Percentiles rank a stretch among this genome's conserved stretches.
These are phyloP conservation scores for Tricholoma furcatifolium DNA, from an alignment of 768 basidiomycete species.

Conservation along the genomic window DNA sequence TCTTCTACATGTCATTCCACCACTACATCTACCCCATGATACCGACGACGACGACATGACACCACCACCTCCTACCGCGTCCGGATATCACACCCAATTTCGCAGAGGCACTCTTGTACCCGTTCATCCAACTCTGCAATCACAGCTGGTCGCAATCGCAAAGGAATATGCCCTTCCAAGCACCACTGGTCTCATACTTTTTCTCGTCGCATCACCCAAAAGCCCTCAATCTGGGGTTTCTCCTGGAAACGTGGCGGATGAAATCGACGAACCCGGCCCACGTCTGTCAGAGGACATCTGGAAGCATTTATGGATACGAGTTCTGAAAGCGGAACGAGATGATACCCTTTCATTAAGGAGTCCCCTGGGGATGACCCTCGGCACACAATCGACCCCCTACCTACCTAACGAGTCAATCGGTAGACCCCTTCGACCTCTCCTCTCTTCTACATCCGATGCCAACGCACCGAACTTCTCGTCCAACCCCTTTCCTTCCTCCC, in stretches of 20 bases:
- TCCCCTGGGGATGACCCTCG: conserved; percentile 41
- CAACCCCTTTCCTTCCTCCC: conserved; percentile 43
- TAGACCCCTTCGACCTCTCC: conserved; percentile 42
- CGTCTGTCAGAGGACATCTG: conserved; percentile 85
- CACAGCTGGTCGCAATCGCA: conserved; percentile 84
- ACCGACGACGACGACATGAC: conserved; percentile 47
- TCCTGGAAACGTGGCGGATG: conserved; percentile 22
- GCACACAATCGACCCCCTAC: conserved; percentile 40
- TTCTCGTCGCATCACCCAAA: conserved; percentile 52
- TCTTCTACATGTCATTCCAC: conserved; percentile 84
- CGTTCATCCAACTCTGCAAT: conserved; percentile 77
- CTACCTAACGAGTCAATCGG: conserved; percentile 30
- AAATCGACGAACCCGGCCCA: conserved; percentile 65
- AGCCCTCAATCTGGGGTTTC: conserved; percentile 14
- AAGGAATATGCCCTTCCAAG: conserved; percentile 92
- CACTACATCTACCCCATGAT: conserved; percentile 67
- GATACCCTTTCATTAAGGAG: conserved; percentile 37
- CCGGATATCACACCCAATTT: conserved; percentile 79
- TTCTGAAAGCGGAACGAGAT: conserved; percentile 59
- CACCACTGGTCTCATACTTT: conserved; percentile 78
- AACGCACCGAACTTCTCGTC: conserved; percentile 32
- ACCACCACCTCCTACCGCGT: conserved; percentile 55
- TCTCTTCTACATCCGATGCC: conserved; percentile 40
- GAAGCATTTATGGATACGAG: conserved; percentile 81
- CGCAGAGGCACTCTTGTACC: conserved; percentile 86